Evolutionary conservation across 208 protist genomes (phyloP).

Genomic region (Trypanosoma brucei): DNA sequence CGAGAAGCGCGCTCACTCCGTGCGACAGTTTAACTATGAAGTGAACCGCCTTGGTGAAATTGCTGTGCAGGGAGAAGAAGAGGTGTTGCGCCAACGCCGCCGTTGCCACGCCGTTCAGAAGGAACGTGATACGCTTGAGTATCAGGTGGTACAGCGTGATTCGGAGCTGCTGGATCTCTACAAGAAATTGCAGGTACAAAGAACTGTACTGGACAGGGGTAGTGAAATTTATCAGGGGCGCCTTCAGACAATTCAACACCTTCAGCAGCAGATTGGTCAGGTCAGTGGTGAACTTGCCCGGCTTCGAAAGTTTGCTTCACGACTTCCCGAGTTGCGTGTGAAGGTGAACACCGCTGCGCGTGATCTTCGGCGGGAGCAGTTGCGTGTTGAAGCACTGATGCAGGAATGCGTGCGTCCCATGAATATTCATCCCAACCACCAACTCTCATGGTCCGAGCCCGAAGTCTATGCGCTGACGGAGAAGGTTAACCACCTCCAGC

Average conservation of each 20-base stretch:
- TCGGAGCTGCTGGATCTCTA: slow-evolving; percentile 94
- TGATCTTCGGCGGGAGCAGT: slow-evolving; percentile 65
- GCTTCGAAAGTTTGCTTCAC: slow-evolving; percentile 40
- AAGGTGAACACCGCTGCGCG: slow-evolving; percentile 61
- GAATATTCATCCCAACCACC: slow-evolving; percentile 96
- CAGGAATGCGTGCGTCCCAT: slow-evolving; percentile 94
- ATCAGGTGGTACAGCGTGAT: slow-evolving; percentile 92
- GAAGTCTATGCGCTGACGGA: slow-evolving; percentile 90
- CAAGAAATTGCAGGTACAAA: slow-evolving; percentile 95
- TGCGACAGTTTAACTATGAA: slow-evolving; percentile 62
- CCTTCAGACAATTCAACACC: slow-evolving; percentile 48
- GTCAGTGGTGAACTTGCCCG: slow-evolving; percentile 46
- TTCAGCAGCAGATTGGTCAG: slow-evolving; percentile 51
- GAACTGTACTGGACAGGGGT: slow-evolving; percentile 90
- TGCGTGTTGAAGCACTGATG: slow-evolving; percentile 86
- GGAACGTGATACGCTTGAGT: slow-evolving; percentile 92
- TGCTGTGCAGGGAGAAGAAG: slow-evolving; percentile 87
- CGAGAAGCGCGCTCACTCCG: slow-evolving; percentile 35
- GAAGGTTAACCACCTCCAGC: slow-evolving; percentile 94
- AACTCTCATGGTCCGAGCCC: slow-evolving; percentile 94
- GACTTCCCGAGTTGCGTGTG: slow-evolving; percentile 59
- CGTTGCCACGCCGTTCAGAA: slow-evolving; percentile 91
- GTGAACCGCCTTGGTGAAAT: slow-evolving; percentile 90
- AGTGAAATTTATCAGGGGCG: slow-evolving; percentile 92
- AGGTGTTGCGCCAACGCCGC: slow-evolving; percentile 84